A percentile compares a stretch with the other conserved stretches of the same genome.
phyloP scores from a whole-genome alignment of 2,329 filamentous ascomycete species.

The Cryphonectria naterciae region DNA sequence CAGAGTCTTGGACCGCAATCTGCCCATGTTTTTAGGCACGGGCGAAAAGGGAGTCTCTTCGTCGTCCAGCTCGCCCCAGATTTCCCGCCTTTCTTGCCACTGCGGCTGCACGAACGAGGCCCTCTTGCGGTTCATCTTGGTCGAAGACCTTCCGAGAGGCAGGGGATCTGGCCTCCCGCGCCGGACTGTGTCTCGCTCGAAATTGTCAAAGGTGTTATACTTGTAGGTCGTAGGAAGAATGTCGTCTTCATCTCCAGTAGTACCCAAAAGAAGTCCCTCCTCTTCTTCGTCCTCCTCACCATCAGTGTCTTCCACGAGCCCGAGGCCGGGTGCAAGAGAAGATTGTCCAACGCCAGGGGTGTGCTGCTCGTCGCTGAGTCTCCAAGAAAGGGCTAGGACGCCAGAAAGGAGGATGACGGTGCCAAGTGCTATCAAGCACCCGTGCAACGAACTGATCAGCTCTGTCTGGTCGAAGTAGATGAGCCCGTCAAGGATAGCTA shows the following conservation, averaged over 20 bases:
- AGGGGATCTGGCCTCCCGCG: constrained; percentile 35
- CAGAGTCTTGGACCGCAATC: constrained; percentile 54
- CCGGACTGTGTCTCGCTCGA: constrained; percentile 35
- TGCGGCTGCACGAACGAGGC: constrained; percentile 36
- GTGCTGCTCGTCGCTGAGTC: constrained; percentile 77
- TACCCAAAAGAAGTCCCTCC: constrained; percentile 59
- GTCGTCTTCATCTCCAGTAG: constrained; percentile 49
- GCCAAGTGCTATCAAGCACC: constrained; percentile 81
- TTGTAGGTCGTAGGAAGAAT: constrained; percentile 41
- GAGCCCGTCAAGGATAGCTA: constrained; percentile 93
- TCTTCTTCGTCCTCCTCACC: constrained; percentile 59
- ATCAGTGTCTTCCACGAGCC: constrained; percentile 73
- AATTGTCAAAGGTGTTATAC: constrained; percentile 54
- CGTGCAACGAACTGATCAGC: constrained; percentile 74
- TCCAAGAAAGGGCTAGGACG: constrained; percentile 91
- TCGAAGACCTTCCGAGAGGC: constrained; percentile 11
- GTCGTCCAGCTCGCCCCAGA: constrained; percentile 88
- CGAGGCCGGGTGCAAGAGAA: constrained; percentile 79
- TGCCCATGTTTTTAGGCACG: constrained; percentile 34
- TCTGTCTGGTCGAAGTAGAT: constrained; percentile 95
- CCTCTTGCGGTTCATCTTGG: constrained; percentile 18
- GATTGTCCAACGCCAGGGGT: constrained; percentile 65
- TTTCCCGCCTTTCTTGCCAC: constrained; percentile 74
- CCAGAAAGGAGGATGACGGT: constrained; percentile 84
- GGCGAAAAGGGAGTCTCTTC: constrained; percentile 55